A percentile compares a stretch with the other conserved stretches of the same genome.
phyloP scores from a whole-genome alignment of 306 rosid genomes.

The Luffa acutangula region DNA sequence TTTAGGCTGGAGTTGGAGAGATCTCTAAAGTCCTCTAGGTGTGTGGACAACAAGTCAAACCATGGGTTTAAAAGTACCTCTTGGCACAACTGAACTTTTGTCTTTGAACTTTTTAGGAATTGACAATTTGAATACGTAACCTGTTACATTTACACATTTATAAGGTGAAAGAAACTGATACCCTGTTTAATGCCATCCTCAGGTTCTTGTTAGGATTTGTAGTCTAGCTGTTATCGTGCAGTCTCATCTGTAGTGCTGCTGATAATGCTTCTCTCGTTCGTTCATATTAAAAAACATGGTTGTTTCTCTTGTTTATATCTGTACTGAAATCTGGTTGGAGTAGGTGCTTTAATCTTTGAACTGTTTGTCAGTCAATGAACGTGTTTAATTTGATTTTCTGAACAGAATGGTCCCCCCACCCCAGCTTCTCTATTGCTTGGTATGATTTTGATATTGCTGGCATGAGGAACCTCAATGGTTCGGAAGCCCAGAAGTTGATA shows the following conservation, averaged over 20 bases:
- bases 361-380: not conserved
- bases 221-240: not conserved
- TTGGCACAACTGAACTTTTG: not conserved
- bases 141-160: not conserved
- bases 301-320: not conserved
- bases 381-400: not conserved
- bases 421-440: conserved; percentile 2
- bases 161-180: not conserved
- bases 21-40: not conserved
- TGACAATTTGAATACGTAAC: not conserved
- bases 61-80: not conserved
- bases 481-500: not conserved
- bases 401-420: not conserved
- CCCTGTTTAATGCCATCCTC: not conserved
- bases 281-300: not conserved
- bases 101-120: not conserved
- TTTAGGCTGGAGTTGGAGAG: not conserved
- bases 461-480: conserved; percentile 4
- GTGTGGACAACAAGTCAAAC: not conserved
- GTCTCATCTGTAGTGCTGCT: not conserved
- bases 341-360: not conserved
- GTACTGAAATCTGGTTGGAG: not conserved
- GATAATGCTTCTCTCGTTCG: not conserved
- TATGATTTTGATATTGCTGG: conserved; percentile 3
- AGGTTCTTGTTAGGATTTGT: not conserved